A percentile compares a stretch with the other conserved stretches of the same genome.
phyloP scores from a whole-genome alignment of 495 filamentous ascomycete genomes.

The Cercophora samala region DNA sequence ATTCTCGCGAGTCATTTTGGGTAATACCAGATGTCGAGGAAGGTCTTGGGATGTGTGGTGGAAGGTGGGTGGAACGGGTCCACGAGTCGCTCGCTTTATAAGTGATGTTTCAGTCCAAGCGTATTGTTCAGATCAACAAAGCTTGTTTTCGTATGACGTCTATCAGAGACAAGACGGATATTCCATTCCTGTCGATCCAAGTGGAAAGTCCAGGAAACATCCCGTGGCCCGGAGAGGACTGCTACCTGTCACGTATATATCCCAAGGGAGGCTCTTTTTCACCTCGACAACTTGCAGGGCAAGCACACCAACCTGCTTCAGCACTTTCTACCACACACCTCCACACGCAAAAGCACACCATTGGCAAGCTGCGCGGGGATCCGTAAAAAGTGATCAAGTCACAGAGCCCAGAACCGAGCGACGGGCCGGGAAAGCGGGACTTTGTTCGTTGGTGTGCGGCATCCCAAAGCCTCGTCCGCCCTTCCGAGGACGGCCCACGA shows the following conservation, averaged over 20 bases:
- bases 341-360: neutral
- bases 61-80: neutral
- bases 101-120: neutral
- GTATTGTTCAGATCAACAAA: neutral
- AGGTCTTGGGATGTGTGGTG: neutral
- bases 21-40: neutral
- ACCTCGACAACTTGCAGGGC: neutral
- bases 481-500: neutral
- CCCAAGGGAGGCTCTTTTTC: neutral
- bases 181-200: neutral
- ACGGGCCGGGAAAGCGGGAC: neutral
- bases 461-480: neutral
- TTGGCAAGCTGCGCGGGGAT: neutral
- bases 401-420: neutral
- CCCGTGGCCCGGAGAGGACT: neutral
- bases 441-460: neutral
- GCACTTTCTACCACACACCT: neutral
- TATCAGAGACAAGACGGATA: neutral
- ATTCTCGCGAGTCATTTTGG: slow-evolving; percentile 2
- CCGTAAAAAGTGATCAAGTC: neutral
- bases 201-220: neutral
- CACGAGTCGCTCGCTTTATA: neutral
- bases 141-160: neutral
- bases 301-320: neutral
- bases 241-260: neutral